Conservation (phyloP, 352 stramenopile species). For the Phytopythium oedochilum region DNA sequence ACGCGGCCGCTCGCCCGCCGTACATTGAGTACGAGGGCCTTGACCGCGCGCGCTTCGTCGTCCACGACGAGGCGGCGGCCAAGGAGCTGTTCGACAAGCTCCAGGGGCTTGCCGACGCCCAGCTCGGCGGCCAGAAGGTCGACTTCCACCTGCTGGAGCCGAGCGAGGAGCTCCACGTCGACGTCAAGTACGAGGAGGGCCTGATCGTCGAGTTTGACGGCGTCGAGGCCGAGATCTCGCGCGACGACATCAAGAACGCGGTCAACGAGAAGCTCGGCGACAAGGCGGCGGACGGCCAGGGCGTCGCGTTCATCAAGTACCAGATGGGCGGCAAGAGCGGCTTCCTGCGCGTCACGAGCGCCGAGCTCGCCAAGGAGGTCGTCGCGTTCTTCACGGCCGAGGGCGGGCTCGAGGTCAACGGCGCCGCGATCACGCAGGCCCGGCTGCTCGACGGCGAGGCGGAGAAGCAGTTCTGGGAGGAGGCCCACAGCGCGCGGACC, state of each 20-base stretch:
- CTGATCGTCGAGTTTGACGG: slow-evolving; percentile 83
- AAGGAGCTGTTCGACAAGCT: slow-evolving; percentile 74
- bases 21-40: slow-evolving; percentile 84
- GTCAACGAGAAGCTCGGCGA: slow-evolving; percentile 82
- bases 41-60: slow-evolving; percentile 66
- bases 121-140: slow-evolving; percentile 75
- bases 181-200: slow-evolving; percentile 79
- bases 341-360: slow-evolving; percentile 52
- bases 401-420: slow-evolving; percentile 65
- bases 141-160: slow-evolving; percentile 70
- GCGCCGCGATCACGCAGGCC: slow-evolving; percentile 50
- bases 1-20: slow-evolving; percentile 38
- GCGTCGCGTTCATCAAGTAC: slow-evolving; percentile 85
- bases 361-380: slow-evolving; percentile 60
- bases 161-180: slow-evolving; percentile 65
- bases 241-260: slow-evolving; percentile 83
- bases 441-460: slow-evolving; percentile 64
- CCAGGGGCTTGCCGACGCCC: slow-evolving; percentile 37
- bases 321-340: slow-evolving; percentile 72
- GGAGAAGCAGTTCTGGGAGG: slow-evolving; percentile 85
- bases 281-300: slow-evolving; percentile 48
- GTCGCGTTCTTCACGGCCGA: slow-evolving; percentile 51
- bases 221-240: slow-evolving; percentile 72
- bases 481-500: slow-evolving; percentile 58
- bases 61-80: slow-evolving; percentile 37